Evolutionary conservation across 345 rosid species (phyloP), one percentile per base, ranked within the genome.

Genomic region (Aegle marmelos): DNA sequence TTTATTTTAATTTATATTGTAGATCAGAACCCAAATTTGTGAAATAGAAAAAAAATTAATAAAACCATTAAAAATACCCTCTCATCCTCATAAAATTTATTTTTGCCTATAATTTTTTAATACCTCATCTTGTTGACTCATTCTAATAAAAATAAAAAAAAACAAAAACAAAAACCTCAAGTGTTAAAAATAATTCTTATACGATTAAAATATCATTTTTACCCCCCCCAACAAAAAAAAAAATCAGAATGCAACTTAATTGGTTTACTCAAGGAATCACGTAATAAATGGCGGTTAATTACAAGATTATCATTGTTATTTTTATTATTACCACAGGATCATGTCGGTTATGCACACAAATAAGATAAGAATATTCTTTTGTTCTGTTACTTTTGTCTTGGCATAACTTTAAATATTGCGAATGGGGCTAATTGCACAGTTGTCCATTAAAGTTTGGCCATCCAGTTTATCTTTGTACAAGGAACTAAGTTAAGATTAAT

Each of bases 361-460:
- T 14, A 76, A 65, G 31, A 30, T 76, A 41, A 57, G 77, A 56
- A 76, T 80, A 80, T 80, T 80, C 69, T 24, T 57, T 70, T 56
- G 77, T 65, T 41, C 56, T 37, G 53, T 70, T 36, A 61, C 61
- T 48, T 63, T 63, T 71, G 77, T 74, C 75, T 19, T 27, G 53
- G 30, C 61, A 62, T 41, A 1, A 71, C 73, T 67, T 80, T 37
- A 45, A 30, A 37, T 13, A 7, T 39, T 13, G 9, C 9, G 9
- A 21, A 21, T 19, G 21, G 28, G 19, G 30, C 31, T 63, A n/a
- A 48, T 63, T 34, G 68, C 56, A 60, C 17, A 25, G 37, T 60
- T 37, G 68, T 73, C 41, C 10, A 74, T 41, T 41, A 61, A 48
- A 75, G 50, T 14, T 13, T 28, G 69, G 45, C 14, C 50, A 33